Evolutionary conservation across 108 stramenopile genomes (phyloP), one percentile per base, ranked within the genome.

Genomic region (Cyclotella cryptica): DNA sequence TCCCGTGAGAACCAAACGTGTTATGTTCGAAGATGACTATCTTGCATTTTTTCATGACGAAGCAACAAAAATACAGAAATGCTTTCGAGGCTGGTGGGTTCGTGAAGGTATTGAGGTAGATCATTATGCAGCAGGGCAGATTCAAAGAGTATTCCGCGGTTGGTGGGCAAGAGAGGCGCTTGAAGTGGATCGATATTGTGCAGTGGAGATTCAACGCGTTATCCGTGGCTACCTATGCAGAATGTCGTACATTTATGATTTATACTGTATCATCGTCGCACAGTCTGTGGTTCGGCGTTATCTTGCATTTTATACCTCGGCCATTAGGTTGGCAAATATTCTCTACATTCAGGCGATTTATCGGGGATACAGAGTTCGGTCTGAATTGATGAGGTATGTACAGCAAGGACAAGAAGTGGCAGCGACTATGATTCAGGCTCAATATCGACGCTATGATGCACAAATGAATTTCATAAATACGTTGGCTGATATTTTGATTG

Each of bases 151-250:
- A 12, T 95, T 91, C 62, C 90, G 94, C 26, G 92, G 94, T 11
- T 95, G 90, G 89, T 95, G 89, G 87, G 87, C 80, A 18, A 83
- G 94, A 72, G 94, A 93, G 81, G 86, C 73, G 14, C 70, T 95
- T 59, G 72, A 75, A 35, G 86, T 93, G 18, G 92, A 93, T 59
- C 58, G 82, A 44, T 92, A 81, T 75, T 95, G 92, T 63, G 94
- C 93, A 10, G 79, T 78, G 5, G 58, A 78, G 46, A 90, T 93
- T 41, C 93, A 93, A 57, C 90, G 76, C 51, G 47, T 58, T 13
- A 72, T 83, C 43, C 84, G 88, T 35, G 80, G 81, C 5, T 79
- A 74, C 63, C 69, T 67, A 27, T 47, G 69, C 27, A 57, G 86
- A 61, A 71, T 67, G 45, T 60, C 80, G 18, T 89, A 82, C 66